Evolutionary conservation across 2,329 filamentous ascomycete species (phyloP), one percentile per base, ranked within the genome.

Genomic region (Diaporthe ilicicola): DNA sequence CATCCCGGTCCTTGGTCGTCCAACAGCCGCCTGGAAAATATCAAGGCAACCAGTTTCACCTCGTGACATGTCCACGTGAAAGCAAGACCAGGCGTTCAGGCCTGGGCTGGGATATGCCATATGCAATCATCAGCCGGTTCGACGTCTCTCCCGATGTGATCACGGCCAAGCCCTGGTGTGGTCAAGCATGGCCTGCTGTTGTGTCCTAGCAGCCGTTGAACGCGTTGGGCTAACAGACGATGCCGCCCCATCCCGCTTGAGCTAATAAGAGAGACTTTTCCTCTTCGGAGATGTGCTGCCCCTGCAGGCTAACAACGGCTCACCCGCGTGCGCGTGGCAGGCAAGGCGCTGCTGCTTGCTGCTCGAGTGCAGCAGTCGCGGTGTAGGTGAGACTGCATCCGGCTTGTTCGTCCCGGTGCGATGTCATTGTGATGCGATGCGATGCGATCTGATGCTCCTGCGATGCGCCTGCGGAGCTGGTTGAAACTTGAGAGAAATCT

Each of bases 401-500:
- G 39, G 12, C 29, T 46, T 46, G 56, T 46, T 22, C 19, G 39
- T 17, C 39, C 29, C 55, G 37, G 15, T 12, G 54, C 22, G 19
- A 32, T 56, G 53, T 19, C 29, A 19, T 37, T 56, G 54, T 32
- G 53, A 19, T 55, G 53, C 53, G 53, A 6, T 34, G 32, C 19
- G 50, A 32, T 32, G 50, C 7, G 50, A 4, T 15, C 6, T 6
- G 17, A 7, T 24, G n/a, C n/a, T n/a, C n/a, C n/a, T n/a, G n/a
- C n/a, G n/a, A n/a, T n/a, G n/a, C n/a, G n/a, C n/a, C n/a, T n/a
- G 54, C n/a, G 10, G 13, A 37, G 59, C n/a, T 64, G 59, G 42
- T 64, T 50, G 59, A 64, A 50, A 64, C 59, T 44, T 42, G 59
- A 24, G 5, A 27, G 44, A 12, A 50, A 64, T 64, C 59, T 37